These are phyloP conservation scores for Daldinia vernicosa DNA, from an alignment of 495 filamentous ascomycete genomes.

Conservation along the genomic window DNA sequence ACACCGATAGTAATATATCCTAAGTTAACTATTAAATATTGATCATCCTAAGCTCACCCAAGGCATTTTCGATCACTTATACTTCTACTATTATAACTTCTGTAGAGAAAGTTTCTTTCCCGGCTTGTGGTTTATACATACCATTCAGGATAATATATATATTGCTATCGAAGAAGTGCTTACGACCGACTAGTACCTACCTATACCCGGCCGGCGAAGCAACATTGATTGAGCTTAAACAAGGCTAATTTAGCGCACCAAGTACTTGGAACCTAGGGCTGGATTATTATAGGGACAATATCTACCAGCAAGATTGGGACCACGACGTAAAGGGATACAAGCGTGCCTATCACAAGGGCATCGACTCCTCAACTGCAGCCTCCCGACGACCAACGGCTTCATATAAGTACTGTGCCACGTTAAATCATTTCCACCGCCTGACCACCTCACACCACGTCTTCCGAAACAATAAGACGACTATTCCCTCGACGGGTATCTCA, in stretches of 20 bases:
- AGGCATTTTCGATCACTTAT: too few species aligned
- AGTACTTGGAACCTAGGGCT: conserved; percentile 13
- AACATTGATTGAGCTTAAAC: background rate
- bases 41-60: background rate
- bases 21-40: background rate
- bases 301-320: background rate
- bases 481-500: background rate
- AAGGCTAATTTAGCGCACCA: conserved; percentile 3
- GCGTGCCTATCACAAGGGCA: background rate
- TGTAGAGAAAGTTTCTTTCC: background rate
- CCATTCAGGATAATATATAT: background rate
- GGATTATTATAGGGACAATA: background rate
- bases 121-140: background rate
- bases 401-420: conserved; percentile 19
- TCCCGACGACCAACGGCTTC: conserved; percentile 33
- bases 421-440: conserved; percentile 7
- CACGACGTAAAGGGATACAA: background rate
- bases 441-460: conserved; percentile 22
- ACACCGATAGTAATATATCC: background rate
- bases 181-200: background rate
- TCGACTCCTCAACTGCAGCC: conserved; percentile 23
- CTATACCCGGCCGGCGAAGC: background rate
- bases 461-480: conserved; percentile 35
- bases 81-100: background rate
- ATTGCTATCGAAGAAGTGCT: background rate